Conservation (phyloP, 257 asterid genomes). For the Thymus quinquecostatus region DNA sequence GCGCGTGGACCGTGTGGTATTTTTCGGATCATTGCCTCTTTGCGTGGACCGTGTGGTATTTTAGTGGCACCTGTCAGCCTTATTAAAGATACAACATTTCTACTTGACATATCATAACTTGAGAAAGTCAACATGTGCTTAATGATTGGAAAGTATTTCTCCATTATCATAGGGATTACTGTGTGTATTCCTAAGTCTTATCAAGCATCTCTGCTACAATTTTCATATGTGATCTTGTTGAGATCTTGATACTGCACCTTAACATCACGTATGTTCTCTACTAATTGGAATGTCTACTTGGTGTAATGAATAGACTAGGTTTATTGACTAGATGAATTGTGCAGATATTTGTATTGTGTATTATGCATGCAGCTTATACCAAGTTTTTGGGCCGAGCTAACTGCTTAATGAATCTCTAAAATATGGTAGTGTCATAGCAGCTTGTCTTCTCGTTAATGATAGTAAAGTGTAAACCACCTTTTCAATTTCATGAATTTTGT, state of each 20-base stretch:
- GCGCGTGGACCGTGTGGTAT: background rate
- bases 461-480: background rate
- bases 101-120: no score
- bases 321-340: background rate
- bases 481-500: slow-evolving; percentile 1
- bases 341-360: slow-evolving; percentile 2
- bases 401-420: background rate
- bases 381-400: slow-evolving; percentile 3
- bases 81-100: no score
- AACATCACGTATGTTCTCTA: slow-evolving; percentile 3
- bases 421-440: background rate
- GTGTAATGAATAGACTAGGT: background rate
- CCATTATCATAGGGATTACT: no score
- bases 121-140: no score
- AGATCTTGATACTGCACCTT: background rate
- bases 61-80: background rate
- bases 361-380: background rate
- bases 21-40: background rate
- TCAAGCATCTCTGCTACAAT: background rate
- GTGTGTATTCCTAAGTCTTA: no score
- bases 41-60: background rate
- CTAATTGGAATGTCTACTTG: background rate
- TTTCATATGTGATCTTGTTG: no score
- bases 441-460: background rate
- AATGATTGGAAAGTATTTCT: no score